These are phyloP conservation scores for Malus hybrid DNA, from an alignment of 331 rosid species.

Conservation along the genomic window DNA sequence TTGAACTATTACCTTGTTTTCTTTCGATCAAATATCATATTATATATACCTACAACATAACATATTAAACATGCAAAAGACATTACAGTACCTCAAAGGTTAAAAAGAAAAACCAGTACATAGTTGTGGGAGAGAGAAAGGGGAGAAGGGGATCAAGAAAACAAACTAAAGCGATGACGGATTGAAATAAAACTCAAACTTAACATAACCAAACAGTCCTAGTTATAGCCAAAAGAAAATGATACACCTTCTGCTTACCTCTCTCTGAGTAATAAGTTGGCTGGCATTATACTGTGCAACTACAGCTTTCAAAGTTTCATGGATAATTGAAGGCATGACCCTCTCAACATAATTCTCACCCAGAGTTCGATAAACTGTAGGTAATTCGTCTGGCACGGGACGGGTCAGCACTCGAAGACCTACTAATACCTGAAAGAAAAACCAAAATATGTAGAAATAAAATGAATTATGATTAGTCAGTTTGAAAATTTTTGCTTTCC, in stretches of 20 bases:
- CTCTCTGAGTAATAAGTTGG: slow-evolving; percentile 92
- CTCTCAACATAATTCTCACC: slow-evolving; percentile 68
- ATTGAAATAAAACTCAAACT: not conserved
- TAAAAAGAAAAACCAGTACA: not conserved
- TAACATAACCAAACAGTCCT: not conserved
- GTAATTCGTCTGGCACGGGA: slow-evolving; percentile 56
- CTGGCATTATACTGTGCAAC: slow-evolving; percentile 92
- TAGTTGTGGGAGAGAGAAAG: not conserved
- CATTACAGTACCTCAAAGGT: not conserved
- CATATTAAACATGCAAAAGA: not conserved
- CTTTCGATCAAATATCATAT: not conserved
- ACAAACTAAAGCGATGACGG: not conserved
- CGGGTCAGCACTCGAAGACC: slow-evolving; percentile 95
- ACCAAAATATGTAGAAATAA: not conserved
- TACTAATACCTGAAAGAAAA: slow-evolving; percentile 58
- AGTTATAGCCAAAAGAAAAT: not conserved
- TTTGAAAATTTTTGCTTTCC: not conserved
- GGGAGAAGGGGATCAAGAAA: not conserved
- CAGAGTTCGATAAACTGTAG: slow-evolving; percentile 66
- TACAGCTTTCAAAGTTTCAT: slow-evolving; percentile 94
- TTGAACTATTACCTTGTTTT: not conserved
- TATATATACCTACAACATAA: not conserved
- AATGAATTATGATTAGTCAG: too few species aligned
- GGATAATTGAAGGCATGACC: slow-evolving; percentile 77
- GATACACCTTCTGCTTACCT: slow-evolving; percentile 38